Evolutionary conservation across 1,284 basidiomycete genomes (phyloP).

Genomic region (Ceratobasidium sp.): DNA sequence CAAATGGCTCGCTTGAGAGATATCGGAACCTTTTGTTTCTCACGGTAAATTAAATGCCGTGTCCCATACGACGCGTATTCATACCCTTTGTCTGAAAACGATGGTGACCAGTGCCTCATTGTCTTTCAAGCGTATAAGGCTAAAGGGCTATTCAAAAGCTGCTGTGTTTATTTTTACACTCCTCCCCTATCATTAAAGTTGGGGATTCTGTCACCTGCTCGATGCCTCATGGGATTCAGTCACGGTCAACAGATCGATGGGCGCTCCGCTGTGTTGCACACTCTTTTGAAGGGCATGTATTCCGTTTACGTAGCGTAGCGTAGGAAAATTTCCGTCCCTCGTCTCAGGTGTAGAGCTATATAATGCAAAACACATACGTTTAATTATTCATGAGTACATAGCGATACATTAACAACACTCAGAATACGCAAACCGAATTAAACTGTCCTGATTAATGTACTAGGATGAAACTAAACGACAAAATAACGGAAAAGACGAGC

Average conservation of each 20-base stretch:
- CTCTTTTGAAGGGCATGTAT: background rate
- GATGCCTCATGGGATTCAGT: background rate
- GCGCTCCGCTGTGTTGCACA: background rate
- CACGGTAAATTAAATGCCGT: background rate
- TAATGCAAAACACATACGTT: background rate
- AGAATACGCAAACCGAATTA: background rate
- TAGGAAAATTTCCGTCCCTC: background rate
- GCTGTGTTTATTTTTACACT: too few species aligned
- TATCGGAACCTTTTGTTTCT: background rate
- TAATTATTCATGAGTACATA: constrained; percentile 6
- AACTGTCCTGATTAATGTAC: background rate
- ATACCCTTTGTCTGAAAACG: too few species aligned
- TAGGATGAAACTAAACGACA: background rate
- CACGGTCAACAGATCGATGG: background rate
- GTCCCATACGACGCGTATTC: background rate
- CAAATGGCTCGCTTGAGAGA: background rate
- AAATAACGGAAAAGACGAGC: background rate
- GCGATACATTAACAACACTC: background rate
- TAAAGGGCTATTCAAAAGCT: too few species aligned
- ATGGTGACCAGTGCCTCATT: too few species aligned
- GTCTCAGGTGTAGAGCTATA: background rate
- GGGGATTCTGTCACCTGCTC: too few species aligned
- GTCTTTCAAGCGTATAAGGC: too few species aligned
- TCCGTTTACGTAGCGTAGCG: background rate
- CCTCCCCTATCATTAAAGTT: too few species aligned